Base-by-base conservation (phyloP, 164 flowering plant species). In the Umbilicus rupestris region DNA sequence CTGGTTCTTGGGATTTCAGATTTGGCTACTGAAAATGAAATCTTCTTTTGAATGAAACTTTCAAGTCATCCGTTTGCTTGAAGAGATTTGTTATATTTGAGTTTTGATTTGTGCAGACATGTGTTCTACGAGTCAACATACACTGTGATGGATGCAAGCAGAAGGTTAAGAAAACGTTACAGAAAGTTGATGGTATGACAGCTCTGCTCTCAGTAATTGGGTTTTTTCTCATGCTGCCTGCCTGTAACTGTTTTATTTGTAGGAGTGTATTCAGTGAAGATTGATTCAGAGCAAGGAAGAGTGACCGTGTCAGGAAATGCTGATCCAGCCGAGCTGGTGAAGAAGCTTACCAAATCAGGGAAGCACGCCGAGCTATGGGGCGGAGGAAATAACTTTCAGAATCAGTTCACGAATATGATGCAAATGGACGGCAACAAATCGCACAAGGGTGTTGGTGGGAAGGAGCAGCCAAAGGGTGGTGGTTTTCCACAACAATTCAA, bases 81-180 rank as follows among this genome's bases (percentile, higher is more conserved):
- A 47, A 19, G 10, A n/a, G 10, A 8, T 9, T 28, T 31, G 30
- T 46, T 39, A 31, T 39, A 16, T 5, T 17, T n/a, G n/a, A 35
- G 66, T 15, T 67, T 58, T 65, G 46, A 30, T 50, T 8, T 19
- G 70, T 74, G 72, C 76, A 85, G 89, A 76, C 75, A 31, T 79
- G 79, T 77, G 82, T 78, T 59, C 76, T 83, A 3, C 79, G 75
- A 73, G 85, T 85, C 44, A 83, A 77, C 58, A 78, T 85, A 55
- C 79, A 83, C 78, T 84, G 88, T 71, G 81, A 81, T 75, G 89
- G 89, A 3, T 85, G 89, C 60, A 75, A 76, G 73, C 72, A 77
- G 35, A 85, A 85, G 73, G 77, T 85, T 7, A 78, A 70, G 76
- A 85, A 81, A 67, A 49, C 65, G 5, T 64, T 85, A 68, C 80